Base-by-base conservation (phyloP, 306 rosid species). In the Vachellia collinsii region DNA sequence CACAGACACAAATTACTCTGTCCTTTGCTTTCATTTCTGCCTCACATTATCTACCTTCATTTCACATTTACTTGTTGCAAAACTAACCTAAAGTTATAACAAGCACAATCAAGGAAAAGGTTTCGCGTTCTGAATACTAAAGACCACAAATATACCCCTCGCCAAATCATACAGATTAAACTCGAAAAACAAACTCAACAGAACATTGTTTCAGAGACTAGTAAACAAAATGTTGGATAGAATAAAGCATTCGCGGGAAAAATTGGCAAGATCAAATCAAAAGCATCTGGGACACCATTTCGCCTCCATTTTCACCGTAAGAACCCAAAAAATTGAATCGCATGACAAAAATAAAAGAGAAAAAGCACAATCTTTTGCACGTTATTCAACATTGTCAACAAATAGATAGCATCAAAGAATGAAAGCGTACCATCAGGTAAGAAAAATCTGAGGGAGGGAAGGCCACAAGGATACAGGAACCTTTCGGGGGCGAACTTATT, bases 401-500 rank as follows among this genome's bases (percentile, higher is more conserved):
- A 74, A 8, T 1, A 14, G 53, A 22, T 23, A 8, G 23, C 1
- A 0, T 19, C 11, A 69, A 22, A 62, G 77, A 29, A 10, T 16
- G 79, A 29, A 22, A 43, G 39, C 81, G 77, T 88, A 95, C 98
- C 98, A 20, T 91, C 86, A 10, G 99, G 99, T 64, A 91, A 85
- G 90, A 90, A 93, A 86, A 93, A 89, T 3, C 80, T 82, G 77
- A 95, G 92, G 86, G 87, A 90, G 47, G 97, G 97, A 50, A 91
- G 85, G 41, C 99, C 98, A 67, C 88, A 88, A 2, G 97, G 99
- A 80, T 93, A 90, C 43, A 86, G 17, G 62, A 88, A 79, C 0
- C 89, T 88, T 65, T 88, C 87, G 14, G 71, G 70, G 68, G 77
- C 63, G 36, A 92, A 78, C 70, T 88, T 85, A 41, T 69, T 80